Base-by-base conservation (phyloP, 345 rosid species). In the Turnera subulata region DNA sequence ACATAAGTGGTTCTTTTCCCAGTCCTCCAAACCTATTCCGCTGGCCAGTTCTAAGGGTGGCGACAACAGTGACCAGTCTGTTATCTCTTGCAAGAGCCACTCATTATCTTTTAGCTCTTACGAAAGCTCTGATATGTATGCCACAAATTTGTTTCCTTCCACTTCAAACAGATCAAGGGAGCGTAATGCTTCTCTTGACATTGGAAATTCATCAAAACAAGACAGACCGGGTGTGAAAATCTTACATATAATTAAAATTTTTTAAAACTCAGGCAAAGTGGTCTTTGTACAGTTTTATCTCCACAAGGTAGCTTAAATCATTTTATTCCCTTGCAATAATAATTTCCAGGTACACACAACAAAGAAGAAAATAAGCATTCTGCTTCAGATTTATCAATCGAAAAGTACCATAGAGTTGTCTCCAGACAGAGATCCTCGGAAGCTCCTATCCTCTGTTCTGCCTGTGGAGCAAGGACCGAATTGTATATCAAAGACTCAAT, bases 391-490 rank as follows among this genome's bases (percentile, higher is more conserved):
- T 61, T 49, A 50, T 58, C 32, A 15, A 23, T 69, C 26, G 65
- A 39, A 38, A 75, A 53, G 52, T 66, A 55, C 20, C 29, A 29
- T 26, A 73, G 61, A 23, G 49, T 46, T 38, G 21, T 16, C 35
- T 45, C 64, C 13, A 51, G 61, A 22, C 22, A 53, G 58, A 69
- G 57, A 67, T 58, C 55, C 58, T 65, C 76, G 4, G 75, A 58
- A 47, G 77, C 73, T 3, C 83, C 80, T 9, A 69, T 84, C 58
- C 81, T 84, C 13, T 84, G 86, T 61, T 68, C 71, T 44, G 47
- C 65, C n/a, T 84, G 86, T 61, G 83, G 82, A 19, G 56, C 76
- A 55, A 75, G 65, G 55, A 75, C 86, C 44, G 78, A 79, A 50
- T 47, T 77, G 29, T 71, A 73, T 50, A 29, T 81, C 43, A 70